Evolutionary conservation across 2,329 filamentous ascomycete genomes (phyloP), one percentile per base, ranked within the genome.

Genomic region (Thyridium curvatum): DNA sequence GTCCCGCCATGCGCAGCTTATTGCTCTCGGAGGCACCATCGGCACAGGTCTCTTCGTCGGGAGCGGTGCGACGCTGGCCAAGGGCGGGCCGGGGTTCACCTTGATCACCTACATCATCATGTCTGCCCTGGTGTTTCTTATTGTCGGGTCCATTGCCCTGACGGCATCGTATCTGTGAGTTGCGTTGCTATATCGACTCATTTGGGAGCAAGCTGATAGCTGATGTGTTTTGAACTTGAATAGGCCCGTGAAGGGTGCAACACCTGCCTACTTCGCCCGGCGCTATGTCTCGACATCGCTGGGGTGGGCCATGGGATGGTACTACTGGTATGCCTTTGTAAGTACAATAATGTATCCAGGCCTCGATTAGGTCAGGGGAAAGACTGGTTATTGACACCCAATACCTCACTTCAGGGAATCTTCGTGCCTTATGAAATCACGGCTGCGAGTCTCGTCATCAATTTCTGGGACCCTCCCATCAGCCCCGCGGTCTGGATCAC

Each of bases 281-380:
- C 76, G 49, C 73, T 77, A 30, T 70, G 82, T 34, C 71, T 82
- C 41, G 78, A 80, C 50, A 77, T 77, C 35, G 71, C 70, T 74
- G 57, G 72, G 72, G 4, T 74, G 74, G 38, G 71, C 71, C 37
- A 60, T 72, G 41, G 70, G 70, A 21, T 71, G 66, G 65, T 72
- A 73, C 48, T 29, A 34, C 12, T 31, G 33, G 4, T 39, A 39
- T 26, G 37, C 31, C 31, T 34, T 34, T 26, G 31, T 39, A 32
- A 46, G 8, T 32, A 74, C 4, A 72, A 79, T n/a, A n/a, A n/a
- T n/a, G n/a, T n/a, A n/a, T n/a, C n/a, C n/a, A n/a, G n/a, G n/a
- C 28, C 30, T n/a, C 30, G 15, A 32, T 12, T 32, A 5, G 9
- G 5, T 16, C 12, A 7, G 15, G 14, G 15, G 29, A 18, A 30